Percentiles rank a stretch among this genome's conserved stretches.
Conservation (phyloP, 2,329 filamentous ascomycete species). For the Sordariomycetes sp. region DNA sequence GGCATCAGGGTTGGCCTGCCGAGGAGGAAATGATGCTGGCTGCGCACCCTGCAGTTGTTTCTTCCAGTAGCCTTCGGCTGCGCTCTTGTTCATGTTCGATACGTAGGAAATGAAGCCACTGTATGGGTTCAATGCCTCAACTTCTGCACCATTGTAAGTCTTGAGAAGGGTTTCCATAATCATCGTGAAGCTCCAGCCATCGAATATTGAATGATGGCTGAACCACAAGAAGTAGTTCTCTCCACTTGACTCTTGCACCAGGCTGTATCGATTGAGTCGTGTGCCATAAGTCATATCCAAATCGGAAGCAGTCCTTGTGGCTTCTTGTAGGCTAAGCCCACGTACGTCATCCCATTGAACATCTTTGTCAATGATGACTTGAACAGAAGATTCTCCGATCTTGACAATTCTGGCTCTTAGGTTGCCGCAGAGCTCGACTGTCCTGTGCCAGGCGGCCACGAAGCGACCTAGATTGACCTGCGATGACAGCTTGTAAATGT, state of each 20-base stretch:
- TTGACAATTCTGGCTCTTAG: slow-evolving; percentile 14
- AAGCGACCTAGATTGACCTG: not conserved
- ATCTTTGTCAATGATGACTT: not conserved
- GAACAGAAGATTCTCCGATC: slow-evolving; percentile 3
- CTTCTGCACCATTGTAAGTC: not conserved
- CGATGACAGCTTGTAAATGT: not conserved
- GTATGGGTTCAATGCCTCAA: not conserved
- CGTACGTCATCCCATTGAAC: not conserved
- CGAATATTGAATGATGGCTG: slow-evolving; percentile 10
- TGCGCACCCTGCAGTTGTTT: not conserved
- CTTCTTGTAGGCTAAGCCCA: not conserved
- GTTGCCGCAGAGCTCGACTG: slow-evolving; percentile 9
- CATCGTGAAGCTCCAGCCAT: slow-evolving; percentile 6
- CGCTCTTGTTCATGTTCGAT: not conserved
- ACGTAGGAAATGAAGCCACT: slow-evolving; percentile 7
- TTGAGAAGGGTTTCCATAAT: slow-evolving; percentile 3
- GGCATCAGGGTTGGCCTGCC: not conserved
- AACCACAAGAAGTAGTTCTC: slow-evolving; percentile 7
- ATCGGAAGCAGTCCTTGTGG: not conserved
- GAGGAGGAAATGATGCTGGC: not conserved
- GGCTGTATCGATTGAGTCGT: not conserved
- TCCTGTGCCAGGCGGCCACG: slow-evolving; percentile 11
- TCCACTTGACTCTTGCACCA: not conserved
- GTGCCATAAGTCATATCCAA: too few relatives aligned
- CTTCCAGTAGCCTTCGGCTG: not conserved